A percentile compares a stretch with the other conserved stretches of the same genome.
These are phyloP conservation scores for Dioscorea alata DNA, from an alignment of 106 monocot genomes.

Conservation along the genomic window DNA sequence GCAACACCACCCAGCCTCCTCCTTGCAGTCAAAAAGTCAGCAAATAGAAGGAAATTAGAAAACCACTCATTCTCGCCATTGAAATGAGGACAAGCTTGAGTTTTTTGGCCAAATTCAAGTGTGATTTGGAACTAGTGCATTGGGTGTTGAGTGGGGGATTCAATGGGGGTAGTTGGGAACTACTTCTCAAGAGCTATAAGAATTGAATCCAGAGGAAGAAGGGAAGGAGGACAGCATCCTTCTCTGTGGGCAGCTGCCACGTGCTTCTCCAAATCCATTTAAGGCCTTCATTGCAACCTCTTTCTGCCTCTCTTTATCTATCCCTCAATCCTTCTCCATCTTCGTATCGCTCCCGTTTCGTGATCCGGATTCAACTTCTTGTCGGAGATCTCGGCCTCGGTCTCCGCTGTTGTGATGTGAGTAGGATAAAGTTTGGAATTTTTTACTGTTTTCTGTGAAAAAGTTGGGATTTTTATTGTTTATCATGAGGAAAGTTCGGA, in stretches of 20 bases:
- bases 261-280: constrained; percentile 18
- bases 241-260: constrained; percentile 8
- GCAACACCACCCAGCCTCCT: constrained; percentile 1
- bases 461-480: no score
- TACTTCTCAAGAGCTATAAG: neutral
- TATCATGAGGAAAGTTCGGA: no score
- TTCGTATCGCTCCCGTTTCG: neutral
- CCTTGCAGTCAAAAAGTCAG: neutral
- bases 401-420: neutral
- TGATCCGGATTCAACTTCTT: neutral
- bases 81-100: neutral
- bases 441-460: neutral
- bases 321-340: neutral
- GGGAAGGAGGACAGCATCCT: neutral
- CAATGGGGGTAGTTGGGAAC: constrained; percentile 25
- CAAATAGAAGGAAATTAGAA: neutral
- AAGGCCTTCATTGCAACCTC: neutral
- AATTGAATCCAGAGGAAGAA: neutral
- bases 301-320: no score
- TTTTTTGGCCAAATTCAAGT: neutral
- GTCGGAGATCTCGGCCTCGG: neutral
- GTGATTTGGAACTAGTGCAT: neutral
- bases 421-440: neutral
- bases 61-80: neutral
- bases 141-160: neutral